These are phyloP conservation scores for Picochlorum sp. DNA, from an alignment of 139 green algal species.

Conservation along the genomic window DNA sequence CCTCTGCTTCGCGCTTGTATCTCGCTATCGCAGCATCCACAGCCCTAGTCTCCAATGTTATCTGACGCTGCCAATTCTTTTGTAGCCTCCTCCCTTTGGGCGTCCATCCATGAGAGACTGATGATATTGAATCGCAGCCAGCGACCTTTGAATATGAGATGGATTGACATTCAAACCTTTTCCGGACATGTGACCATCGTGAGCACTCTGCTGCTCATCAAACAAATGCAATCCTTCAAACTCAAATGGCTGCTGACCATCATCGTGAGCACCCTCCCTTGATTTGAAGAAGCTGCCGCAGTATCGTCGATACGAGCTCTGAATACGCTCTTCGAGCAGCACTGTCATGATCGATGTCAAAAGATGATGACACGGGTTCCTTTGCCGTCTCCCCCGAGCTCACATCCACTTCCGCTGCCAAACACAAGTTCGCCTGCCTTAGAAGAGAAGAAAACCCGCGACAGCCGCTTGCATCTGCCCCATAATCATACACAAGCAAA, in stretches of 20 bases:
- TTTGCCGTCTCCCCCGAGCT: too few species aligned
- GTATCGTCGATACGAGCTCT: constrained; percentile 4
- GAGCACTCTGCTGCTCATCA: constrained; percentile 10
- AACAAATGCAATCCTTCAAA: constrained; percentile 15
- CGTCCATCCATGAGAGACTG: constrained; percentile 20
- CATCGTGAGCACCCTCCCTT: not conserved
- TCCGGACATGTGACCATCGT: too few species aligned
- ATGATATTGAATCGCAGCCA: constrained; percentile 25
- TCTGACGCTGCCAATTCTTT: constrained; percentile 34
- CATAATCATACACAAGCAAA: too few species aligned
- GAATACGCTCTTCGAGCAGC: constrained; percentile 5
- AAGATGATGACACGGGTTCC: too few species aligned
- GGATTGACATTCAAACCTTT: not conserved
- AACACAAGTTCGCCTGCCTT: too few species aligned
- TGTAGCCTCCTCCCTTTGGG: constrained; percentile 17
- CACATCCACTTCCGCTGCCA: too few species aligned
- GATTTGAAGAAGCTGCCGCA: not conserved
- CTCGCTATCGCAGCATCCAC: constrained; percentile 15
- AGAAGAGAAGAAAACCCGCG: too few species aligned
- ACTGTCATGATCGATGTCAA: not conserved
- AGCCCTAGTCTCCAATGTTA: constrained; percentile 29
- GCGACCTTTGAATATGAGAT: constrained; percentile 2
- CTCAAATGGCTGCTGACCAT: constrained; percentile 8
- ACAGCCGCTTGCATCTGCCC: too few species aligned
- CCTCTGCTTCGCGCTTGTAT: constrained; percentile 21